Percentiles rank a stretch among this genome's conserved stretches.
Evolutionary conservation across 805 yeast genomes (phyloP).

Genomic region (Candida gorgasii): DNA sequence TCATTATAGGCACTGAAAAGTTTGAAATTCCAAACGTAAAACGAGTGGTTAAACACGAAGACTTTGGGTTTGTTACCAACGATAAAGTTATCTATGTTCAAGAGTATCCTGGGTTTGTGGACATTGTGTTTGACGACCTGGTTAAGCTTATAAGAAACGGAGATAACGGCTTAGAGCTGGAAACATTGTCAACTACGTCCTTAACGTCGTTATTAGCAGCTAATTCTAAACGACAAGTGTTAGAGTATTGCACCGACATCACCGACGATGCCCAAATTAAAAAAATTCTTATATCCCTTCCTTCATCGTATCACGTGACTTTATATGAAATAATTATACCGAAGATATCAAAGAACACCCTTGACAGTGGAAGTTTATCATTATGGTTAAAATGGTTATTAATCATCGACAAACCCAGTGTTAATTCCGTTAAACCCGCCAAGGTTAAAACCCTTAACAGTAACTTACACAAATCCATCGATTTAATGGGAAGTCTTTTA

Average conservation of each 20-base stretch:
- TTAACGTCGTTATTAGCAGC: background rate
- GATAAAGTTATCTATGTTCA: conserved; percentile 4
- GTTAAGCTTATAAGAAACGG: background rate
- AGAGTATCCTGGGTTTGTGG: conserved; percentile 1
- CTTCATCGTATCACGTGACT: conserved; percentile 25
- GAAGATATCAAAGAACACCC: conserved; percentile 29
- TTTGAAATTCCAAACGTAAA: conserved; percentile 2
- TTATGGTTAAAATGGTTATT: conserved; percentile 84
- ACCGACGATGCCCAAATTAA: conserved; percentile 33
- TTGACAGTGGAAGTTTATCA: conserved; percentile 29
- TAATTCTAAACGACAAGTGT: background rate
- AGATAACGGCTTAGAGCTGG: background rate
- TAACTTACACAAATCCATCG: conserved; percentile 55
- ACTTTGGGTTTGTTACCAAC: conserved; percentile 5
- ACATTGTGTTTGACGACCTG: conserved; percentile 3
- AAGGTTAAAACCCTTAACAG: conserved; percentile 50
- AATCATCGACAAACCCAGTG: conserved; percentile 44
- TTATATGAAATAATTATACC: conserved; percentile 30
- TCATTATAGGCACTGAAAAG: background rate
- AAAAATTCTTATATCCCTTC: conserved; percentile 36
- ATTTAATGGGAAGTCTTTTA: conserved; percentile 63
- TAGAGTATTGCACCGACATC: conserved; percentile 19
- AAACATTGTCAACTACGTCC: background rate
- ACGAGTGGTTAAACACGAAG: conserved; percentile 5
- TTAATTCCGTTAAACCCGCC: conserved; percentile 4